Evolutionary conservation across 2,329 filamentous ascomycete genomes (phyloP), one percentile per base, ranked within the genome.

Genomic region (Penicillium expansum): DNA sequence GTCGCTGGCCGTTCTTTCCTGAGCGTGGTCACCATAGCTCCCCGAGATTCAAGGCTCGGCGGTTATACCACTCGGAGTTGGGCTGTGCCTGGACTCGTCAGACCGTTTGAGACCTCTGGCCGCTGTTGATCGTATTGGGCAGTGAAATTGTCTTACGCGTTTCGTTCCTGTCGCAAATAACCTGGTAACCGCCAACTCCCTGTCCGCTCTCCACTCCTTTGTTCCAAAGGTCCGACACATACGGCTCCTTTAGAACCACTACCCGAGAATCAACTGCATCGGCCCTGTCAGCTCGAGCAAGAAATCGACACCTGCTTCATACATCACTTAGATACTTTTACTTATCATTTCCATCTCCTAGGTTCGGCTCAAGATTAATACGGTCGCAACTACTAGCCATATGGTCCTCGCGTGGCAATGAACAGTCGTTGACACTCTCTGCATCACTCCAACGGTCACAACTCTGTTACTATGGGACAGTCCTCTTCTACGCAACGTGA

Each of bases 401-500:
- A 53, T 47, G 55, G 6, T 52, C 45, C 60, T 64, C 64, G 48
- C 59, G 72, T 73, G 70, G 70, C 69, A 64, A 64, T 69, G 63
- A 58, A 61, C 59, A 58, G 57, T 55, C 61, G 63, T 52, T 69
- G 66, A 69, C 57, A 58, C 58, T 55, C 60, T 58, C 52, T 59
- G 62, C 56, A 43, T 62, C 53, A 50, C 35, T 60, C 56, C 58
- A 51, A 48, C 55, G 55, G 43, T 58, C 58, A 48, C 44, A 48
- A 60, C 48, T 51, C 49, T 64, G 66, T 62, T 74, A 73, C 69
- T 74, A 77, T 77, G 75, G 75, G 75, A 69, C 75, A 77, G 66
- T 71, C 70, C 62, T 74, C 73, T 44, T 77, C 75, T 44, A 74
- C 73, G 32, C 74, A 75, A 66, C 68, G 72, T 69, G 64, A 72